A percentile compares a stretch with the other conserved stretches of the same genome.
Conservation (phyloP, 169 alveolate genomes). For the Plasmodium chabaudi region DNA sequence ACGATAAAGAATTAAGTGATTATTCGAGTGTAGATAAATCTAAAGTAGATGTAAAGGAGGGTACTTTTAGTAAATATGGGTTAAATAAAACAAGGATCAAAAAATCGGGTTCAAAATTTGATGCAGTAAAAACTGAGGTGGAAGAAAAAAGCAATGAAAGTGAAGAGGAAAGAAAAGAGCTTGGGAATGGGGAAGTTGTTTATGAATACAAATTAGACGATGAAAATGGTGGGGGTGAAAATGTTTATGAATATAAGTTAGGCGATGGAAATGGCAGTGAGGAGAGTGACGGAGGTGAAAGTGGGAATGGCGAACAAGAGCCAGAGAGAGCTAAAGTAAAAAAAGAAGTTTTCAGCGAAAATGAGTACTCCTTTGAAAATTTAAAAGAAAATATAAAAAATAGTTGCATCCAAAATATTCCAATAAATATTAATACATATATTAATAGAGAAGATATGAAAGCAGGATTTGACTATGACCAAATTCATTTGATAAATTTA, state of each 20-base stretch:
- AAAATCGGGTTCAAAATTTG: too few species aligned
- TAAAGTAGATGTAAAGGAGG: too few species aligned
- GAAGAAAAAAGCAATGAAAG: background rate
- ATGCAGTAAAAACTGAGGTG: background rate
- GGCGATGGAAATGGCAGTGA: too few species aligned
- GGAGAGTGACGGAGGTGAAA: background rate
- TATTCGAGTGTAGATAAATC: too few species aligned
- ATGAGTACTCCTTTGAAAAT: slow-evolving; percentile 14
- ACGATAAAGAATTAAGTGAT: too few species aligned
- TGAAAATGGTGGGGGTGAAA: background rate
- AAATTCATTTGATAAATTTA: slow-evolving; percentile 54
- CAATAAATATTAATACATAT: slow-evolving; percentile 75
- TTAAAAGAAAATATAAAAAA: slow-evolving; percentile 49
- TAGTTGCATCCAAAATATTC: slow-evolving; percentile 37
- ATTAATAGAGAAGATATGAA: slow-evolving; percentile 64
- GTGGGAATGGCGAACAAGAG: background rate
- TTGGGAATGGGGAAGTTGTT: background rate
- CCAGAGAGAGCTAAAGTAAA: background rate
- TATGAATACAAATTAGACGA: background rate
- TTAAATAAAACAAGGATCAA: too few species aligned
- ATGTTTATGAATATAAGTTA: background rate
- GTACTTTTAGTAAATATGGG: too few species aligned
- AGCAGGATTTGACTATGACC: slow-evolving; percentile 64
- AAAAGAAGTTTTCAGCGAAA: background rate
- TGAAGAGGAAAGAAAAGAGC: slow-evolving; percentile 7